These are phyloP conservation scores for Aspergillus sclerotialis DNA, from an alignment of 2,329 filamentous ascomycete genomes.

Conservation along the genomic window DNA sequence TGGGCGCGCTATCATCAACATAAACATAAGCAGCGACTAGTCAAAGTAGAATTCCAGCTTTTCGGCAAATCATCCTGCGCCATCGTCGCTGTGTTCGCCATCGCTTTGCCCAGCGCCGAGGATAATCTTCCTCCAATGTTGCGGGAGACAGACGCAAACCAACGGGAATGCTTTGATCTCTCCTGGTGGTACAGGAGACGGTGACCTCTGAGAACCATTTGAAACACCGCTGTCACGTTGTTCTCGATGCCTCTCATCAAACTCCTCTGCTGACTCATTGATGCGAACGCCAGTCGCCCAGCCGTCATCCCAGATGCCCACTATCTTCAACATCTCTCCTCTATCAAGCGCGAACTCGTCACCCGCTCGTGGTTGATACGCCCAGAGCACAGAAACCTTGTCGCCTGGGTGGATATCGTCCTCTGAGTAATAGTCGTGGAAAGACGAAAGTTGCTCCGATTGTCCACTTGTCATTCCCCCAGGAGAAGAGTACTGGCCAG, in stretches of 20 bases:
- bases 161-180: conserved; percentile 98
- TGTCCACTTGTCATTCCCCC: conserved; percentile 79
- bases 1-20: conserved; percentile 32
- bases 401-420: conserved; percentile 93
- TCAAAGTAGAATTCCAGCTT: conserved; percentile 7
- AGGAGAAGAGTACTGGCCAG: conserved; percentile 72
- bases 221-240: conserved; percentile 93
- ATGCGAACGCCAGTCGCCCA: conserved; percentile 92
- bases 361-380: conserved; percentile 85
- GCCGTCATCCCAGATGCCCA: conserved; percentile 98
- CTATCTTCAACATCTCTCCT: conserved; percentile 95
- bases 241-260: conserved; percentile 66
- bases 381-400: conserved; percentile 87
- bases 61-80: conserved; percentile 13
- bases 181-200: conserved; percentile 60
- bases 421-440: conserved; percentile 98
- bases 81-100: conserved; percentile 51
- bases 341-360: conserved; percentile 92
- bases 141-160: conserved; percentile 89
- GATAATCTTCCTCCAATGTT: conserved; percentile 95
- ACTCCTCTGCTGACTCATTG: conserved; percentile 78
- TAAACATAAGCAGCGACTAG: conserved; percentile 20
- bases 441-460: conserved; percentile 90
- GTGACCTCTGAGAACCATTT: conserved; percentile 60
- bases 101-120: conserved; percentile 39